phyloP scores from a whole-genome alignment of 2,329 filamentous ascomycete species.

The Aureobasidium vineae region DNA sequence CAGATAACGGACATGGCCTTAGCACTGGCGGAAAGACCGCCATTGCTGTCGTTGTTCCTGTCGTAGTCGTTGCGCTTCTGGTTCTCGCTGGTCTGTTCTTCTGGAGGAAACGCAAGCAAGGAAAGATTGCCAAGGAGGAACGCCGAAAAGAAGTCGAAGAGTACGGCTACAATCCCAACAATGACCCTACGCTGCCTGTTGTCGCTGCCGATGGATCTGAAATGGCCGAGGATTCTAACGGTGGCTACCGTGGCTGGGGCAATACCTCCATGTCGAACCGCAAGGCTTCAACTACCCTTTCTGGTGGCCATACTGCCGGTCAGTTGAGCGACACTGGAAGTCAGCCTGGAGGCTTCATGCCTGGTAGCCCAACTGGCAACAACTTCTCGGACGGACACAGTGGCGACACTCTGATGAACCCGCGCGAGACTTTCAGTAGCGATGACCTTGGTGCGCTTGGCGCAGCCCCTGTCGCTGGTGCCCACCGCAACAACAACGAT shows the following conservation, averaged over 20 bases:
- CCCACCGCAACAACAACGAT: constrained; percentile 66
- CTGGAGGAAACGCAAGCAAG: constrained; percentile 85
- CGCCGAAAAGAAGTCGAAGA: constrained; percentile 95
- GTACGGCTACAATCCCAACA: constrained; percentile 97
- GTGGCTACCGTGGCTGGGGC: constrained; percentile 94
- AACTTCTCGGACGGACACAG: constrained; percentile 63
- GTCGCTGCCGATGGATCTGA: constrained; percentile 61
- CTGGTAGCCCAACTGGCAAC: constrained; percentile 53
- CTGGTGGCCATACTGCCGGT: constrained; percentile 58
- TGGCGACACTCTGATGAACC: constrained; percentile 61
- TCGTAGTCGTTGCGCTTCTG: constrained; percentile 80
- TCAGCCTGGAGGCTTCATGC: constrained; percentile 47
- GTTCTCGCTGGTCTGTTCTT: constrained; percentile 74
- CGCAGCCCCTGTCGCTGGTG: constrained; percentile 60
- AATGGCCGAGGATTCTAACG: constrained; percentile 72
- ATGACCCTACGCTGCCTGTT: constrained; percentile 74
- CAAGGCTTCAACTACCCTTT: constrained; percentile 87
- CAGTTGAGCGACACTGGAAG: constrained; percentile 67
- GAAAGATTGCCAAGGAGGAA: constrained; percentile 80
- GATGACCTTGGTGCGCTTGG: constrained; percentile 84
- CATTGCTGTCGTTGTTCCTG: constrained; percentile 89
- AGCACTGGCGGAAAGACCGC: constrained; percentile 71
- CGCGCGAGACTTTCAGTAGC: constrained; percentile 59
- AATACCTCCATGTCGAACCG: constrained; percentile 67
- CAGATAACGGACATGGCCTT: constrained; percentile 48